A percentile compares a stretch with the other conserved stretches of the same genome.
These are phyloP conservation scores for Aspergillus sp. DNA, from an alignment of 2,329 filamentous ascomycete genomes.

Conservation along the genomic window DNA sequence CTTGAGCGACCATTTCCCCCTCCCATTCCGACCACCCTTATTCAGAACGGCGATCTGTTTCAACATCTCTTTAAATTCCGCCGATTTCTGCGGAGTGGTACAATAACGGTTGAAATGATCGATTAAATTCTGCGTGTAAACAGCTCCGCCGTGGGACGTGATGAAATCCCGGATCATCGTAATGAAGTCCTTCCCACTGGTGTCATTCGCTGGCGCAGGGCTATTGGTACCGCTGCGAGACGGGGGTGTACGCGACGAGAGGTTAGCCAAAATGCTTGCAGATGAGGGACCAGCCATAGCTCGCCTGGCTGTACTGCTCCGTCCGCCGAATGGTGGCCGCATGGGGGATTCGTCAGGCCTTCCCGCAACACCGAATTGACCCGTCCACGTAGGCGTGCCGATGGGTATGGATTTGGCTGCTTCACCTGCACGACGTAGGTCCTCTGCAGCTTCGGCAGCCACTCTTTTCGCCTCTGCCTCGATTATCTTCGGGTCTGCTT, in stretches of 20 bases:
- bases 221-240: constrained; percentile 31
- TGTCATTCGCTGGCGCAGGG: constrained; percentile 45
- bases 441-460: constrained; percentile 73
- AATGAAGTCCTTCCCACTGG: constrained; percentile 62
- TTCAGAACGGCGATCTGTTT: constrained; percentile 73
- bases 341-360: constrained; percentile 57
- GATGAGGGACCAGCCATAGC: constrained; percentile 40
- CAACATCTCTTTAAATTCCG: constrained; percentile 80
- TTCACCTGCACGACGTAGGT: constrained; percentile 71
- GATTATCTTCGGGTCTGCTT: constrained; percentile 75
- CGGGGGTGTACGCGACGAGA: constrained; percentile 29
- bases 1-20: constrained; percentile 60
- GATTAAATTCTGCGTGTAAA: constrained; percentile 80
- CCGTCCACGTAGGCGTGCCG: constrained; percentile 92
- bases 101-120: constrained; percentile 87
- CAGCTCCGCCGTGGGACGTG: constrained; percentile 71
- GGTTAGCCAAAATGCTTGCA: constrained; percentile 40
- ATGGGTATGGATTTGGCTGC: constrained; percentile 71
- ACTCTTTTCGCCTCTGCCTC: constrained; percentile 78
- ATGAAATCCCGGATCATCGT: constrained; percentile 78
- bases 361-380: constrained; percentile 75
- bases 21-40: constrained; percentile 47
- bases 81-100: constrained; percentile 64
- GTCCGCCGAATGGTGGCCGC: constrained; percentile 46
- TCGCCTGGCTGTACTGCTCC: constrained; percentile 35